A percentile compares a stretch with the other conserved stretches of the same genome.
phyloP scores from a whole-genome alignment of 108 stramenopile genomes.

The Aureococcus anophagefferens region DNA sequence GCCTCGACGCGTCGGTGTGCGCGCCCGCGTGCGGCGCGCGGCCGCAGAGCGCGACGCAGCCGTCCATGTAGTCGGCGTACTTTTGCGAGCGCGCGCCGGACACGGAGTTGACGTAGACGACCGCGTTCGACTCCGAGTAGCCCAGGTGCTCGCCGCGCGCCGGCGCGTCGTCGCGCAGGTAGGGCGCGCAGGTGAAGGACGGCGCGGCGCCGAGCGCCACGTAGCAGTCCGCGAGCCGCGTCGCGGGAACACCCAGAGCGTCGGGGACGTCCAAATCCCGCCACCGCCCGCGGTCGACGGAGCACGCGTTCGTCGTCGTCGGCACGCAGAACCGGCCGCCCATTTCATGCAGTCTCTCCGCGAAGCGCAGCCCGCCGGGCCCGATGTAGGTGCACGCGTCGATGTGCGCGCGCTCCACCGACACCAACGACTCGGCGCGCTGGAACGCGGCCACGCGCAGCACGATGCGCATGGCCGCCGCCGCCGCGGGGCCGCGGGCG shows the following conservation, averaged over 20 bases:
- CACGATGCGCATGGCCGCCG: background rate
- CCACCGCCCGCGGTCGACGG: conserved; percentile 60
- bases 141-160: conserved; percentile 42
- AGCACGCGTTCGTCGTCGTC: conserved; percentile 65
- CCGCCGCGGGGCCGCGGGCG: conserved; percentile 16
- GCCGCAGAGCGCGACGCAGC: conserved; percentile 62
- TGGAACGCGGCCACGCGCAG: background rate
- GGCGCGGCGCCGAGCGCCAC: conserved; percentile 51
- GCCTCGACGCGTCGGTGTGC: conserved; percentile 13
- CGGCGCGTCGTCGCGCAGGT: conserved; percentile 40
- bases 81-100: conserved; percentile 69
- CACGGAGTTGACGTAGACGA: conserved; percentile 65
- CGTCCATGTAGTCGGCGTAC: conserved; percentile 75
- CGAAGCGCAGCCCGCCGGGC: conserved; percentile 56
- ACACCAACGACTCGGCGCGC: background rate
- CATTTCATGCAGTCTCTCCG: conserved; percentile 43
- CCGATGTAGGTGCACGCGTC: conserved; percentile 77
- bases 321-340: conserved; percentile 56
- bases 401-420: conserved; percentile 49
- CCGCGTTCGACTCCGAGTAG: conserved; percentile 75
- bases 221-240: conserved; percentile 57
- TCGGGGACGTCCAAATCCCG: conserved; percentile 46
- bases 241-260: conserved; percentile 35
- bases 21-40: conserved; percentile 50
- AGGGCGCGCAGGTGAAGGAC: conserved; percentile 73